A percentile compares a stretch with the other conserved stretches of the same genome.
phyloP scores from a whole-genome alignment of 2,329 filamentous ascomycete genomes.

The Sclerotinia nivalis region DNA sequence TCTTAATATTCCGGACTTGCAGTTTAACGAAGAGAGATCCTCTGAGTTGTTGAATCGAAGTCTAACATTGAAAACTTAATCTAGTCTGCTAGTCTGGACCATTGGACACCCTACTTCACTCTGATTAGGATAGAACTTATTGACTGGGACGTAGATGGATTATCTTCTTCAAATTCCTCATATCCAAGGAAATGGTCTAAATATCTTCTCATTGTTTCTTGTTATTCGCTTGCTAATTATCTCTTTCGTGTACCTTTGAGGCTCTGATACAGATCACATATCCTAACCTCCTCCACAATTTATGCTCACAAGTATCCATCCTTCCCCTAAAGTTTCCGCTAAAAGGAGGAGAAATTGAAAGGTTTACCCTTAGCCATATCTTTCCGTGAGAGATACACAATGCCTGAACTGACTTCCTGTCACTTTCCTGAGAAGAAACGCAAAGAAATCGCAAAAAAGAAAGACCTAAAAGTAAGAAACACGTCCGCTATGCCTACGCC shows the following conservation, averaged over 20 bases:
- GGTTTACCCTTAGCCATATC: not conserved
- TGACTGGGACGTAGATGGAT: not conserved
- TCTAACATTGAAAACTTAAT: conserved; percentile 40
- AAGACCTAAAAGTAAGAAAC: not conserved
- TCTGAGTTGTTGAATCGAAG: too few species aligned
- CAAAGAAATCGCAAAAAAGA: not conserved
- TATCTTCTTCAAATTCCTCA: not conserved
- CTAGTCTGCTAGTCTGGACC: not conserved
- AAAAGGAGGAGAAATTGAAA: not conserved
- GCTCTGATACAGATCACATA: conserved; percentile 1
- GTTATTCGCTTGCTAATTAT: not conserved
- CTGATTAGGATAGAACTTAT: not conserved
- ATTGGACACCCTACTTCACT: not conserved
- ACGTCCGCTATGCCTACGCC: conserved; percentile 7
- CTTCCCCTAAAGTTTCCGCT: not conserved
- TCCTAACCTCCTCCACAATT: not conserved
- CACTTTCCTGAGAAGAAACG: not conserved
- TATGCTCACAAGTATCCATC: not conserved
- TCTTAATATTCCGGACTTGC: too few species aligned
- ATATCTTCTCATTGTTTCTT: not conserved
- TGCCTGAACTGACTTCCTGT: not conserved
- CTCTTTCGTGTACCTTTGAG: conserved; percentile 3
- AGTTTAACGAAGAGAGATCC: too few species aligned
- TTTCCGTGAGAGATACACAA: conserved; percentile 11
- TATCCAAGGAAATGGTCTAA: not conserved